A percentile compares a stretch with the other conserved stretches of the same genome.
Evolutionary conservation across 2,329 filamentous ascomycete species (phyloP).

Genomic region (Blastomyces parvus): DNA sequence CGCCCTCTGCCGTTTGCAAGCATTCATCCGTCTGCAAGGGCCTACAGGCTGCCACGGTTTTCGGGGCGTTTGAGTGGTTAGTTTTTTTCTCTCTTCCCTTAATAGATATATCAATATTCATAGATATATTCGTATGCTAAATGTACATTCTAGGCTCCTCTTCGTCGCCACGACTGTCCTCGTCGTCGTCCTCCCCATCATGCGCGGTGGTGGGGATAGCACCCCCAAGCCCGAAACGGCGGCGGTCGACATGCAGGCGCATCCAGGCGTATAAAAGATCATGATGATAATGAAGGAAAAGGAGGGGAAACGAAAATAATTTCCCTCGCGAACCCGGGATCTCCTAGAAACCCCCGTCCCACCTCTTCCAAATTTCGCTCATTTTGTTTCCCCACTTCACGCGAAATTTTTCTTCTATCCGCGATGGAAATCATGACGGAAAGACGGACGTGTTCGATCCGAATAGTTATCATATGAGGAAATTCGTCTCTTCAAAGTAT

Average conservation of each 20-base stretch:
- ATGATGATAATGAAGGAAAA: too few species aligned
- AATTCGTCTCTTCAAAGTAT: neutral
- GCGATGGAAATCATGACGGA: neutral
- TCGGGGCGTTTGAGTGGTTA: slow-evolving; percentile 42
- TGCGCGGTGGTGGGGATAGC: slow-evolving; percentile 10
- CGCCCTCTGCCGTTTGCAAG: slow-evolving; percentile 44
- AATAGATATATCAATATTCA: too few species aligned
- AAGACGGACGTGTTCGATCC: neutral
- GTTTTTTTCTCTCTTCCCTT: too few species aligned
- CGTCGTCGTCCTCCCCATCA: slow-evolving; percentile 10
- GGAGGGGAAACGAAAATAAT: too few species aligned
- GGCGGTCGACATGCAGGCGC: slow-evolving; percentile 6
- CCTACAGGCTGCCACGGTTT: slow-evolving; percentile 45
- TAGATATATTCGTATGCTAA: neutral
- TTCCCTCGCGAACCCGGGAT: too few species aligned
- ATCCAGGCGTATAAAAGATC: neutral
- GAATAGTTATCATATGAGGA: neutral
- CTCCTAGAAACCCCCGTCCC: too few species aligned
- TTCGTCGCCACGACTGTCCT: slow-evolving; percentile 14
- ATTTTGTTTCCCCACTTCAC: too few species aligned
- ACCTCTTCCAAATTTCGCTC: too few species aligned
- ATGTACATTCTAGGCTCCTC: slow-evolving; percentile 33
- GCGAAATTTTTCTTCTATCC: too few species aligned
- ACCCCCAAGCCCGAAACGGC: slow-evolving; percentile 4
- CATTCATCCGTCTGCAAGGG: slow-evolving; percentile 48